These are phyloP conservation scores for Thielaviopsis populi DNA, from an alignment of 2,329 filamentous ascomycete species.

Conservation along the genomic window DNA sequence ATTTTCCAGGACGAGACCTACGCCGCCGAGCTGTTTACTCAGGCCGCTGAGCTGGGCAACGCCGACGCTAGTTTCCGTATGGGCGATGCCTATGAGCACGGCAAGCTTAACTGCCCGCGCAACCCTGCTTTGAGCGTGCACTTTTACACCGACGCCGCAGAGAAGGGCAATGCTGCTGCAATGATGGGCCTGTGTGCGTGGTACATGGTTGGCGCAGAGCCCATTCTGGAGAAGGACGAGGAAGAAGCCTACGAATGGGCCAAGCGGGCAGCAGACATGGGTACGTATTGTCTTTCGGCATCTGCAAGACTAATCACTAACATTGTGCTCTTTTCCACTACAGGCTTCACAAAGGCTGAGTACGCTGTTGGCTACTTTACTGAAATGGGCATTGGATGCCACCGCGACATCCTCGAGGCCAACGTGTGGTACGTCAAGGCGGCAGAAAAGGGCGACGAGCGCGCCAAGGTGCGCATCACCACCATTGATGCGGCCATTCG, in stretches of 20 bases:
- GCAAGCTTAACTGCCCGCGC: conserved; percentile 68
- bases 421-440: conserved; percentile 98
- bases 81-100: conserved; percentile 95
- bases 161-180: conserved; percentile 64
- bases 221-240: conserved; percentile 86
- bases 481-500: conserved; percentile 74
- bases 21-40: conserved; percentile 84
- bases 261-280: conserved; percentile 65
- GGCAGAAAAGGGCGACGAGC: conserved; percentile 78
- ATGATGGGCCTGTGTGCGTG: conserved; percentile 99
- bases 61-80: conserved; percentile 72
- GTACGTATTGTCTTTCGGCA: conserved; percentile 37
- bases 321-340: background rate
- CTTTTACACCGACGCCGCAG: conserved; percentile 89
- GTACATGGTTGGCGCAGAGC: conserved; percentile 93
- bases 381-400: conserved; percentile 94
- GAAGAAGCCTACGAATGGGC: conserved; percentile 96
- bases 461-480: conserved; percentile 71
- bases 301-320: background rate
- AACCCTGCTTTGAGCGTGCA: conserved; percentile 91
- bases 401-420: conserved; percentile 84
- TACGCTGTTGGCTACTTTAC: conserved; percentile 96
- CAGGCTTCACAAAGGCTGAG: conserved; percentile 60
- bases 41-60: conserved; percentile 83
- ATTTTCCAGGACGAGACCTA: conserved; percentile 84